Conservation (phyloP, 2,329 filamentous ascomycete species). For the Colletotrichum sidae region DNA sequence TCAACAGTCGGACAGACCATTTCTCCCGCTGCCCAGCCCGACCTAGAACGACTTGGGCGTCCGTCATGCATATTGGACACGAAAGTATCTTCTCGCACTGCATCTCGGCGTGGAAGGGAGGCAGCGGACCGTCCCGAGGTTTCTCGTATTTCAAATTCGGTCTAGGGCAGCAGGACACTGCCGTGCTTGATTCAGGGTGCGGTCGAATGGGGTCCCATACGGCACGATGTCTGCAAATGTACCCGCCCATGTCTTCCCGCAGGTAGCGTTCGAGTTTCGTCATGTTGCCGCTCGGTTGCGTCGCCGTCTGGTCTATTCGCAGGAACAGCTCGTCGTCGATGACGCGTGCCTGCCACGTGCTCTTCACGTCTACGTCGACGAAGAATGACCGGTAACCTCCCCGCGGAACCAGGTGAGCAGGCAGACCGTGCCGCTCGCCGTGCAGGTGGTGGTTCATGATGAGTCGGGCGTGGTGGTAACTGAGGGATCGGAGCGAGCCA, state of each 20-base stretch:
- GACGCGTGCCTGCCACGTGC: conserved; percentile 28
- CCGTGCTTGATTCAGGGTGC: neutral
- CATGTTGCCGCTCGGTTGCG: neutral
- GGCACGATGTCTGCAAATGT: conserved; percentile 11
- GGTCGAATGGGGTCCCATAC: neutral
- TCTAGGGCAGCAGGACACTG: too few relatives aligned
- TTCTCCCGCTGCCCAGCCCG: neutral
- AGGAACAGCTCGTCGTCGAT: conserved; percentile 35
- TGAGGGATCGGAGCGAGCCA: neutral
- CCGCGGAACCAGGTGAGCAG: conserved; percentile 4
- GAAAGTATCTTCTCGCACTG: conserved; percentile 18
- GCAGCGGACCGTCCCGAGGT: neutral
- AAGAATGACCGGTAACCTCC: too few relatives aligned
- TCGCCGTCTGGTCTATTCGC: conserved; percentile 1
- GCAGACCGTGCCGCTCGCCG: conserved; percentile 29
- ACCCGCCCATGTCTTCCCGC: neutral
- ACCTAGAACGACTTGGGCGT: conserved; percentile 26
- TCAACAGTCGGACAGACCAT: conserved; percentile 31
- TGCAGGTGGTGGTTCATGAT: conserved; percentile 37
- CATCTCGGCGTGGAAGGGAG: conserved; percentile 1
- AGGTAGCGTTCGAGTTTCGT: neutral
- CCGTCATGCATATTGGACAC: conserved; percentile 30
- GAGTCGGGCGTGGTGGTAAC: conserved; percentile 29
- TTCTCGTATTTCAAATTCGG: too few relatives aligned
- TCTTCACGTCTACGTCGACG: neutral